Evolutionary conservation across 2,329 filamentous ascomycete genomes (phyloP), one percentile per base, ranked within the genome.

Genomic region (Exserohilum turcica): DNA sequence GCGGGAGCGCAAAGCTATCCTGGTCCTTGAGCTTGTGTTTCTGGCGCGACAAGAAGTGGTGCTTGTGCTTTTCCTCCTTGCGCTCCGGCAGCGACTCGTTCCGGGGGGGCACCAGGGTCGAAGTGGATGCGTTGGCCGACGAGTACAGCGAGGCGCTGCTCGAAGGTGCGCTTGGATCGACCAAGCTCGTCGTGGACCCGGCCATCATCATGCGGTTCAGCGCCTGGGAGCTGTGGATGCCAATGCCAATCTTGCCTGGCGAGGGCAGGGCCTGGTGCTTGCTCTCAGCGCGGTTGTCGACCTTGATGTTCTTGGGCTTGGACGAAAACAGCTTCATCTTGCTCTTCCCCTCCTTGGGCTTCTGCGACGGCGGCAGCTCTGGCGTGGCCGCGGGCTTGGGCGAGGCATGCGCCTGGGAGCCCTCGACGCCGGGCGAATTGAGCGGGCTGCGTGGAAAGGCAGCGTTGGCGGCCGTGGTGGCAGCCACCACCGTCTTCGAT

Each of bases 241-340:
- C 83, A 57, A 89, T 84, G 75, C 88, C 89, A 60, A 85, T 85
- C 65, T 74, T 74, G 7, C 70, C 70, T 1, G 90, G 90, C 57
- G 89, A 92, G 1, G 89, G 88, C 19, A 90, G 72, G 1, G 86
- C 82, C 60, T 88, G 87, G 15, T 87, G 81, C 65, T 85, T 87
- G 60, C 71, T 76, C 43, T 77, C 76, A 6, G 80, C 61, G 31
- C 85, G 82, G 70, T 89, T 91, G n/a, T 82, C 82, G 52, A 86
- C 85, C 44, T 84, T 83, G 63, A 91, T 89, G 75, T 88, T 91
- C 67, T 88, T 88, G 0, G 89, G 89, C 44, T 90, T 84, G 47
- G 64, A 64, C 6, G 87, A 90, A 70, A 92, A 92, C 24, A 93
- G 80, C 77, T 93, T 93, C 71, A 90, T 88, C 75, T 91, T 92